Evolutionary conservation across 768 basidiomycete species (phyloP), one percentile per base, ranked within the genome.

Genomic region (Trametes meyenii): DNA sequence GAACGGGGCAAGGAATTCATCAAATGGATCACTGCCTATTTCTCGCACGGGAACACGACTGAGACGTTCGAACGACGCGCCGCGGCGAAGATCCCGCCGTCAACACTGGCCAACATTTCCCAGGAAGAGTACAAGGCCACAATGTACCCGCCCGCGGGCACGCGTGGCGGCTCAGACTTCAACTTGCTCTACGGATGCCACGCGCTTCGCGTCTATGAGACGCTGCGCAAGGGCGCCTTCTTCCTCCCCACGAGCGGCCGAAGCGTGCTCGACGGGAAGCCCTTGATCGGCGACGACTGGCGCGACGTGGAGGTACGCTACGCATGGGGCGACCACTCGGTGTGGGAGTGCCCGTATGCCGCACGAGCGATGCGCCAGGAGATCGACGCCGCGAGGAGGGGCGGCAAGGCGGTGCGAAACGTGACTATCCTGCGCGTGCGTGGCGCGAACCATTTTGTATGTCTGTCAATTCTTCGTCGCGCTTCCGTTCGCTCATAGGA

Each of bases 361-460:
- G 57, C 48, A 24, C n/a, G 16, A 19, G 5, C 44, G 33, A 17
- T 58, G 40, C 57, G 56, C 16, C 16, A 50, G 39, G 56, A 58
- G 38, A 26, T 50, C 3, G 46, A 19, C 38, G 36, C 17, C 5
- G 57, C 57, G 5, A 16, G 21, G 49, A 23, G 17, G 19, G 29
- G 35, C 29, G 57, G 50, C 1, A 19, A 7, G 6, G 21, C 29
- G 14, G 14, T 58, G 21, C 29, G 57, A 40, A 50, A 26, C 8
- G 13, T 58, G n/a, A 58, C 56, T 6, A 40, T 19, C 8, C 29
- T 29, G 19, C 48, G 57, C 29, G 6, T 58, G 19, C 40, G 35
- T 5, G 57, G 57, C 29, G 49, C 57, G n/a, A 58, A 58, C 49
- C 57, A 58, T 17, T 58, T 58, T n/a, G 57, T 58, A 23, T 35